Percentiles rank a stretch among this genome's conserved stretches.
Conservation (phyloP, 805 yeast genomes). For the Candida tallmaniae region DNA sequence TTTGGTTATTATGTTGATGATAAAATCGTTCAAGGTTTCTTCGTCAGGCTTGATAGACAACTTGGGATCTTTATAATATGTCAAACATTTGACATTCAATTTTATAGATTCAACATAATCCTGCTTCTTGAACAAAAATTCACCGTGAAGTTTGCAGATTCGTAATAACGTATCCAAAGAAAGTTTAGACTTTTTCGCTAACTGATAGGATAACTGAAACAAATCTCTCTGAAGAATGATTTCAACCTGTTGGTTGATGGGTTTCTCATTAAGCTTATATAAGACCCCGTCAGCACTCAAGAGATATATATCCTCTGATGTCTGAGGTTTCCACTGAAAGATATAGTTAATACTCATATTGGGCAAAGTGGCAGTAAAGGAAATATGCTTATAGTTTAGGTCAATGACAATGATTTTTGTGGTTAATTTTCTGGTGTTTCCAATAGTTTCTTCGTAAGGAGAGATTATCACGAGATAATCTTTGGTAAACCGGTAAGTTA, state of each 20-base stretch:
- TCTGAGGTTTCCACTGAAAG: conserved; percentile 60
- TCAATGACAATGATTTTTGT: conserved; percentile 67
- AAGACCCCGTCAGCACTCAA: conserved; percentile 74
- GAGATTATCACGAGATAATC: conserved; percentile 60
- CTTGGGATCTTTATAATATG: conserved; percentile 14
- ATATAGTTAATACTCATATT: conserved; percentile 54
- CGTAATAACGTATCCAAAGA: conserved; percentile 25
- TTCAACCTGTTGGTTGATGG: conserved; percentile 62
- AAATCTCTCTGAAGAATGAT: conserved; percentile 65
- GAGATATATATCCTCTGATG: conserved; percentile 52
- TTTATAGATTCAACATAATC: conserved; percentile 66
- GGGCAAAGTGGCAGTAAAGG: conserved; percentile 66
- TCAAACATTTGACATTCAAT: conserved; percentile 56
- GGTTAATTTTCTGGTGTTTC: conserved; percentile 24
- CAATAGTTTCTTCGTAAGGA: conserved; percentile 31
- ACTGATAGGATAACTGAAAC: conserved; percentile 64
- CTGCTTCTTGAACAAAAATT: conserved; percentile 61
- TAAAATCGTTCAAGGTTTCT: conserved; percentile 30
- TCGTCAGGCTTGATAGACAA: conserved; percentile 12
- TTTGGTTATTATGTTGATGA: conserved; percentile 74
- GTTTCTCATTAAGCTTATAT: conserved; percentile 62
- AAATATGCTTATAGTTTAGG: conserved; percentile 60
- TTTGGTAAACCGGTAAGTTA: conserved; percentile 41
- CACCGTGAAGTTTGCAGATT: conserved; percentile 54
- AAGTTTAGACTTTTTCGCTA: conserved; percentile 45